A percentile compares a stretch with the other conserved stretches of the same genome.
phyloP scores from a whole-genome alignment of 108 stramenopile genomes.

The Pseudonitzschia delicatissima region DNA sequence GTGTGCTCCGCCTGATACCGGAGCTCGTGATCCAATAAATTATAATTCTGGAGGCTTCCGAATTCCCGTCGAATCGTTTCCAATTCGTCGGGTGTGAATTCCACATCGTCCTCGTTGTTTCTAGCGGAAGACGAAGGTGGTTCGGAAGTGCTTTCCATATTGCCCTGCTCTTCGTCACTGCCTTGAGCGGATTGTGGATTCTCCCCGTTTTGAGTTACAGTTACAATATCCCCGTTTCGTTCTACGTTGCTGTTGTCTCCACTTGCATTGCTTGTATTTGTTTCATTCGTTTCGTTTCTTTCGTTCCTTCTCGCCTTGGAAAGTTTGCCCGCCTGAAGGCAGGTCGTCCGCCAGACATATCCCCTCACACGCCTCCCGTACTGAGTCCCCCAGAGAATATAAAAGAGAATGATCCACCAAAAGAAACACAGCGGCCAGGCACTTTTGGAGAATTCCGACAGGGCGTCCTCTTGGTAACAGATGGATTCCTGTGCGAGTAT shows the following conservation, averaged over 20 bases:
- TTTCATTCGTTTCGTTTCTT: background rate
- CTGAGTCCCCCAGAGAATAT: background rate
- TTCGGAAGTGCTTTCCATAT: too few species aligned
- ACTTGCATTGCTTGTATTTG: background rate
- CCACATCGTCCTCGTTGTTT: background rate
- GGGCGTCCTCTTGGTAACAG: background rate
- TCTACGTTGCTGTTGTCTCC: background rate
- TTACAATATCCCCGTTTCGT: background rate
- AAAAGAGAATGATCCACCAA: background rate
- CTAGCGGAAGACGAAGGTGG: background rate
- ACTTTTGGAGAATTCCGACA: background rate
- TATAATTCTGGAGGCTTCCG: background rate
- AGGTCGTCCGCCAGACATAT: background rate
- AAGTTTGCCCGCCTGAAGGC: background rate
- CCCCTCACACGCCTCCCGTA: background rate
- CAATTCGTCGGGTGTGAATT: background rate
- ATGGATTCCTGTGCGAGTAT: too few species aligned
- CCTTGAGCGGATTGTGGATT: too few species aligned
- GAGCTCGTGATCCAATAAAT: background rate
- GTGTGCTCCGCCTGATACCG: background rate
- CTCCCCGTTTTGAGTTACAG: too few species aligned
- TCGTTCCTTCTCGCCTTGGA: background rate
- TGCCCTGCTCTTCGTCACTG: background rate
- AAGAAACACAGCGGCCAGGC: background rate
- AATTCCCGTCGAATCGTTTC: background rate